Base-by-base conservation (phyloP, 1,284 basidiomycete genomes). In the Pseudozyma pruni region DNA sequence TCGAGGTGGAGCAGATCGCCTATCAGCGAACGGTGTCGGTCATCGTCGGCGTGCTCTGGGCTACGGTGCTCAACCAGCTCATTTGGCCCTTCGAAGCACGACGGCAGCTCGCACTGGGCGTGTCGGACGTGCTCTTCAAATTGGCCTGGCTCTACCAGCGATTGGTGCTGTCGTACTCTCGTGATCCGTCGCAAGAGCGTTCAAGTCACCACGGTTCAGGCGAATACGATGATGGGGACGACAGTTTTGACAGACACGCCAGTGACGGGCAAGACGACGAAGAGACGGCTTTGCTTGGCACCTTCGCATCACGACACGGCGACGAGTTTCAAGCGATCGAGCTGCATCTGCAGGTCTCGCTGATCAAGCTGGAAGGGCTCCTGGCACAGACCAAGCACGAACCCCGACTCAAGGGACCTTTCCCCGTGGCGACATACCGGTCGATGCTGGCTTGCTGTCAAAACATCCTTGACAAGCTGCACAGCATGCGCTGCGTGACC, bases 61-160 rank as follows among this genome's bases (percentile, higher is more conserved):
- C 93, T 0, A 88, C 89, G 3, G 83, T 96, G 25, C 89, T 97
- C 13, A 94, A 92, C 7, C 86, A 92, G 43, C 90, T 91, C 68
- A 93, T 94, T 89, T 98, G 94, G 94, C 94, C 95, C 1, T 88
- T 91, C 19, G 94, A 96, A 79, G 94, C 94, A 0, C 85, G 94
- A 49, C 86, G 91, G 27, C 94, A 97, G 83, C 85, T 98, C 3
- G 88, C 90, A 35, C 89, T 89, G 61, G 90, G 89, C 0, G 86
- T 97, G 4, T 90, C 92, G 83, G 93, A 97, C 32, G 68, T 79
- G 14, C 45, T 80, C 8, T 80, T 80, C 74, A 78, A 78, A 34
- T 54, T 80, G 19, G 68, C 76, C 8, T 78, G 72, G 67, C 57
- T 80, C 17, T 80, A 80, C 35, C 78, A 80, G 56, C 56, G 72